Percentiles rank a stretch among this genome's conserved stretches.
Conservation (phyloP, 352 stramenopile genomes). For the Phytophthora kernoviae region DNA sequence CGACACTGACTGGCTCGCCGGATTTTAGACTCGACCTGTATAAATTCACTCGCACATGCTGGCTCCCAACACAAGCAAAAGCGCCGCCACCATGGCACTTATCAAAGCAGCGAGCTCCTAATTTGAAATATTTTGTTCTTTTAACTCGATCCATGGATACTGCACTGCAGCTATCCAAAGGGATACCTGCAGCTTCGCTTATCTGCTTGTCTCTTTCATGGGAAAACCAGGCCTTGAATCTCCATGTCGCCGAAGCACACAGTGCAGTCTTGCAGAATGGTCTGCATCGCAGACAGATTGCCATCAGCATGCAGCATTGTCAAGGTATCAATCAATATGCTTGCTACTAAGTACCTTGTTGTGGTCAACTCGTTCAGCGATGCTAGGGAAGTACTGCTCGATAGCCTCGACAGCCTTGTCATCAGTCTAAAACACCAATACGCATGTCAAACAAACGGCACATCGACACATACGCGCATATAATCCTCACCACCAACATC, state of each 20-base stretch:
- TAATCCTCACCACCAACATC: slow-evolving; percentile 36
- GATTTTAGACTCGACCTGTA: slow-evolving; percentile 53
- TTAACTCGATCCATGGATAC: no score
- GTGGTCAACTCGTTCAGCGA: slow-evolving; percentile 49
- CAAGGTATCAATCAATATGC: not conserved
- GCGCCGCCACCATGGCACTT: slow-evolving; percentile 8
- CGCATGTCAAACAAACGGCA: slow-evolving; percentile 8
- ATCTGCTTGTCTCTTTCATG: no score
- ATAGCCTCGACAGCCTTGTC: slow-evolving; percentile 59
- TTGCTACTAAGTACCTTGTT: slow-evolving; percentile 30
- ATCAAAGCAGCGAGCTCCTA: not conserved
- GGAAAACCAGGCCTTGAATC: slow-evolving; percentile 32
- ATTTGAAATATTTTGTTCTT: slow-evolving; percentile 37
- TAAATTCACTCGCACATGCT: slow-evolving; percentile 22
- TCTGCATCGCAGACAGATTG: slow-evolving; percentile 12
- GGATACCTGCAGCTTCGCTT: no score
- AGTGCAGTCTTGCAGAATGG: slow-evolving; percentile 43
- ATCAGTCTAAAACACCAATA: slow-evolving; percentile 44
- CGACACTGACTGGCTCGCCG: slow-evolving; percentile 76
- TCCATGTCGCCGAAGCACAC: slow-evolving; percentile 57
- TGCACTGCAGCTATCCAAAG: no score
- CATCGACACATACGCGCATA: not conserved
- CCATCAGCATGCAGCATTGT: not conserved
- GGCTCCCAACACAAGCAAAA: slow-evolving; percentile 1
- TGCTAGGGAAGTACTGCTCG: slow-evolving; percentile 65